These are phyloP conservation scores for Bipolaris oryzae DNA, from an alignment of 2,329 filamentous ascomycete genomes.

Conservation along the genomic window DNA sequence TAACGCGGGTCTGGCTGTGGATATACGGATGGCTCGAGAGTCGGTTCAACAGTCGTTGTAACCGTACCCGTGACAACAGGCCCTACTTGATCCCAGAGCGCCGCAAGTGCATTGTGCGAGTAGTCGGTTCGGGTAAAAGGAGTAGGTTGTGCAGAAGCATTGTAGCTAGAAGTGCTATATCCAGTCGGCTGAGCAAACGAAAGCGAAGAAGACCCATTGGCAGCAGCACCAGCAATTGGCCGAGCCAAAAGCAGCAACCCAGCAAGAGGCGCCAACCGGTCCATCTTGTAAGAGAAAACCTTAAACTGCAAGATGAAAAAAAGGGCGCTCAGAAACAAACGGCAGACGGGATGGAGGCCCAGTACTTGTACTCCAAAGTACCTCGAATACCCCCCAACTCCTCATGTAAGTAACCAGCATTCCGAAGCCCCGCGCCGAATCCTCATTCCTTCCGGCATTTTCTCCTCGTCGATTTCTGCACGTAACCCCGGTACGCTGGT, in stretches of 20 bases:
- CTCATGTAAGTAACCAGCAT: not conserved
- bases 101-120: slow-evolving; percentile 54
- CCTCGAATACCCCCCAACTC: not conserved
- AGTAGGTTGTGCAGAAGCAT: slow-evolving; percentile 53
- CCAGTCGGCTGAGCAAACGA: slow-evolving; percentile 43
- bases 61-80: slow-evolving; percentile 51
- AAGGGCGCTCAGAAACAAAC: not conserved
- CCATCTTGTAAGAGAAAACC: slow-evolving; percentile 24
- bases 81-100: slow-evolving; percentile 55
- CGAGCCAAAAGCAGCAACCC: slow-evolving; percentile 24
- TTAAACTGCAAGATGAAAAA: not conserved
- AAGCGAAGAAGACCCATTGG: slow-evolving; percentile 26
- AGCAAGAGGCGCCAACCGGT: slow-evolving; percentile 22
- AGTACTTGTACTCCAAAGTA: slow-evolving; percentile 22
- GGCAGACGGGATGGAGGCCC: not conserved
- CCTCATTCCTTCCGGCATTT: slow-evolving; percentile 5
- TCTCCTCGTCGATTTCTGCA: slow-evolving; percentile 10
- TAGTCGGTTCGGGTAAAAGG: slow-evolving; percentile 53
- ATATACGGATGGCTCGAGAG: slow-evolving; percentile 51
- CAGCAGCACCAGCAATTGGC: slow-evolving; percentile 17
- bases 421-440: slow-evolving; percentile 18
- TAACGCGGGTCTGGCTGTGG: slow-evolving; percentile 44
- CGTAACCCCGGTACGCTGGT: slow-evolving; percentile 13
- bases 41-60: slow-evolving; percentile 52
- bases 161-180: slow-evolving; percentile 48